Base-by-base conservation (phyloP, 2,329 filamentous ascomycete species). In the Diaporthe sp. region DNA sequence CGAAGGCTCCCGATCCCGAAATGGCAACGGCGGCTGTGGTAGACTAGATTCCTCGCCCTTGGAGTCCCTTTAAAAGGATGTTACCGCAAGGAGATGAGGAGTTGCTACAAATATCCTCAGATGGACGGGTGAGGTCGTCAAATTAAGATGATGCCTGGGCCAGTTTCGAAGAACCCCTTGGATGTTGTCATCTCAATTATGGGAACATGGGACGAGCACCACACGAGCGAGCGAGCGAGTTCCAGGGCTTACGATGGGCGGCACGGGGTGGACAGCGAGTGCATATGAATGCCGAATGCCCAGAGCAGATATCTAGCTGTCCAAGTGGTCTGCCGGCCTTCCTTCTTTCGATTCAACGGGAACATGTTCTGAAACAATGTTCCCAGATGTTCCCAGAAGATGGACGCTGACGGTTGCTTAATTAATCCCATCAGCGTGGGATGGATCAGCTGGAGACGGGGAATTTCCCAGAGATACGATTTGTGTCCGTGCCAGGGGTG, bases 91-190 rank as follows among this genome's bases (percentile, higher is more conserved):
- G 71, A 73, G 49, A 73, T 73, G 71, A 65, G 15, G 71, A 65
- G 58, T 73, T 73, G 44, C 58, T 73, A 65, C 58, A 73, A 73
- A 73, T 73, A 73, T 4, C 71, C 71, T 73, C 71, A 73, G 60
- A 51, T 34, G 58, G 37, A 42, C 25, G 49, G 47, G 28, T 73
- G 58, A 61, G 58, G 58, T 34, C 7, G 60, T 63, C 58, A 51
- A 63, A 73, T 65, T 65, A 73, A 57, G 71, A 73, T 73, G 58
- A 57, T 73, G 71, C 34, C 55, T 65, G 49, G 58, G 34, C 60
- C 71, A 65, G 34, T 57, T 65, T 73, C 58, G 58, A 65, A 63
- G 31, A 37, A 42, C 58, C 71, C 58, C 55, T 70, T 55, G 47
- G 65, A 28, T 55, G 65, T 70, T 70, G 65, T 70, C 65, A 70